Base-by-base conservation (phyloP, 306 rosid genomes). In the Styphnolobium japonicum region DNA sequence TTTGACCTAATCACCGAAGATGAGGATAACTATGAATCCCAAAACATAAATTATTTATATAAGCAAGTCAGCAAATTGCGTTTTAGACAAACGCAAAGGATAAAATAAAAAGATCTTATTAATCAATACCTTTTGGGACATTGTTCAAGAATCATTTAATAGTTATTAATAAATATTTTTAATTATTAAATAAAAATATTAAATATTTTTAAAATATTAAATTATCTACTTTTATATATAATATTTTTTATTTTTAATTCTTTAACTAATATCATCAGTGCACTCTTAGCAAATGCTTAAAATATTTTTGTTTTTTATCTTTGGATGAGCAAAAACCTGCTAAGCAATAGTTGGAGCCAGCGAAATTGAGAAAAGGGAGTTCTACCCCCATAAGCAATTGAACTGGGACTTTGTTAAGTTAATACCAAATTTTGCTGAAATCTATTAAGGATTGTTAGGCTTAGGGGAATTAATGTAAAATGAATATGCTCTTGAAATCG, bases 31-130 rank as follows among this genome's bases (percentile, higher is more conserved):
- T 46, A 23, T 22, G 52, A 48, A 18, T 64, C 34, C 65, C 73
- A 49, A 48, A 76, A 76, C 52, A 31, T 75, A 42, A 70, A 62
- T 63, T 76, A 76, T 76, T 34, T 65, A 51, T 48, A 15, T 2
- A 64, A 36, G n/a, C 74, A 65, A 64, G 66, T 76, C 31, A 27
- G 43, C 29, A 39, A 64, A 64, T 76, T 49, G 68, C 0, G 4
- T 73, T 37, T 55, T 46, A 23, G 27, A 63, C 27, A 76, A 40
- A 40, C 12, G 25, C 21, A 66, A 39, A 12, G 36, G 36, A 27
- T 58, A n/a, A n/a, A n/a, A n/a, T n/a, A n/a, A n/a, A n/a, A n/a
- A n/a, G n/a, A n/a, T n/a, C n/a, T n/a, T n/a, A n/a, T n/a, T n/a
- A n/a, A n/a, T n/a, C n/a, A n/a, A n/a, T n/a, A n/a, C n/a, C n/a